Base-by-base conservation (phyloP, 345 rosid genomes). In the Pugionium cornutum region DNA sequence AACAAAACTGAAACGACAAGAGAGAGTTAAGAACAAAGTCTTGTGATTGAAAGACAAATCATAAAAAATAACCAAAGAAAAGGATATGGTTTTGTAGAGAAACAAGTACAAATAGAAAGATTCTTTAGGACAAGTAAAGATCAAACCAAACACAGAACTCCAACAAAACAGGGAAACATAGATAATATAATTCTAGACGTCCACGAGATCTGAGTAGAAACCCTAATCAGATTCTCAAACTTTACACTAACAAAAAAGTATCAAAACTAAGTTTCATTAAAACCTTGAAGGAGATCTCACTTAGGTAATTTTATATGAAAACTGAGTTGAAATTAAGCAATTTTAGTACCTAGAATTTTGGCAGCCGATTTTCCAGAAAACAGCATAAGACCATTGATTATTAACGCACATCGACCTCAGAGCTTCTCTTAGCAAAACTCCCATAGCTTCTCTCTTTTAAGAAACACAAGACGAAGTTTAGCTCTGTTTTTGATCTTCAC, bases 301-400 rank as follows among this genome's bases (percentile, higher is more conserved):
- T 51, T 33, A 2, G 25, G 4, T 3, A 25, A 7, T 18, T 18
- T 18, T 18, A 18, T 18, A 18, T 18, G 18, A 18, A 18, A 18
- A 18, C 18, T 18, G 18, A 18, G 18, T 18, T 18, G 28, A 28
- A 48, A 27, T 48, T 36, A 4, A 10, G 2, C 5, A 4, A 18
- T 18, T 18, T 18, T 18, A 52, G 10, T 75, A 94, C 99, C 82
- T 84, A 33, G 91, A 76, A 77, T 94, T 94, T 71, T 91, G 97
- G 75, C 86, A 86, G 61, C 95, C 97, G 66, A 81, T 83, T 84
- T 90, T 94, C 99, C 99, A 94, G 74, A 94, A 88, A 63, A 85
- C 95, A 77, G 97, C 91, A 73, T 88, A 94, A 54, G 77, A 83
- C 99, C 97, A 94, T 46, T 82, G 92, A 69, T 81, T 76, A 9